phyloP scores from a whole-genome alignment of 1,284 basidiomycete genomes.

The Ustilago crameri region DNA sequence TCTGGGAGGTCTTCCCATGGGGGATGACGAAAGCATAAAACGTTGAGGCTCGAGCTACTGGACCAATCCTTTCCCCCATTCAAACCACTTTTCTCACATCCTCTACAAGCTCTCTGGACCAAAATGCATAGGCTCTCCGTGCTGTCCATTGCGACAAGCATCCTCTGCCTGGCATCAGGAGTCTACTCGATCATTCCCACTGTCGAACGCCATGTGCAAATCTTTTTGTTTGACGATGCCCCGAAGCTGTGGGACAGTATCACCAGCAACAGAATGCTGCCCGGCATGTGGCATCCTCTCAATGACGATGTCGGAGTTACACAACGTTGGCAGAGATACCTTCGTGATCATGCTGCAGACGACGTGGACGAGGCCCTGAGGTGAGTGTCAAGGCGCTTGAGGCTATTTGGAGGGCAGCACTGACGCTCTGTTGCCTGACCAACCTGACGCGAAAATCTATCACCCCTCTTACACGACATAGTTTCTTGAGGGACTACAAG shows the following conservation, averaged over 20 bases:
- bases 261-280: conserved; percentile 11
- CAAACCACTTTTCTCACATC: no score
- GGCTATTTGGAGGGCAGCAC: no score
- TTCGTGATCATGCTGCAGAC: conserved; percentile 2
- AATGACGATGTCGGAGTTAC: conserved; percentile 16
- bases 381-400: no score
- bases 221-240: conserved; percentile 17
- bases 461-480: no score
- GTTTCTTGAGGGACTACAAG: no score
- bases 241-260: conserved; percentile 17
- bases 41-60: no score
- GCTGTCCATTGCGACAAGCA: not conserved
- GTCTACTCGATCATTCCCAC: not conserved
- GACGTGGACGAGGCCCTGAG: not conserved
- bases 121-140: not conserved
- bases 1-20: no score
- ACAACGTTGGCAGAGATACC: conserved; percentile 12
- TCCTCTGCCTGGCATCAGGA: not conserved
- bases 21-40: no score
- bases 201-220: conserved; percentile 1
- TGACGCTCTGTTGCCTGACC: no score
- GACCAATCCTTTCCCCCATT: no score
- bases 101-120: not conserved
- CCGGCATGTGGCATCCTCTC: conserved; percentile 13
- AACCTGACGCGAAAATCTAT: no score